A percentile compares a stretch with the other conserved stretches of the same genome.
Conservation (phyloP, 768 basidiomycete species). For the Pluteus cervinus region DNA sequence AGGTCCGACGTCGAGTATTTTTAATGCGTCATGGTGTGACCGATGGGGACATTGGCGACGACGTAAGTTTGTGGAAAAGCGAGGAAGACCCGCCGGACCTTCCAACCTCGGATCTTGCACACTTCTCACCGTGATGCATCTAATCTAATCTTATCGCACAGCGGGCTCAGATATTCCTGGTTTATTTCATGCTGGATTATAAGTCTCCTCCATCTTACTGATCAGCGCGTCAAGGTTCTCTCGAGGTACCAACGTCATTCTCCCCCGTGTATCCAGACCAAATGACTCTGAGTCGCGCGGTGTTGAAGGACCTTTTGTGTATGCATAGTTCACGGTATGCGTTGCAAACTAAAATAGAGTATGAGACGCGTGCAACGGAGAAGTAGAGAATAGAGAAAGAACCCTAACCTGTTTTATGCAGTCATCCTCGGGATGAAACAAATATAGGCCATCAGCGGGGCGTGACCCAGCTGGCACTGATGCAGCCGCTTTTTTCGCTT, state of each 20-base stretch:
- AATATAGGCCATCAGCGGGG: slow-evolving; percentile 49
- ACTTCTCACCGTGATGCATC: no score
- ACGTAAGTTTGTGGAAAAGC: no score
- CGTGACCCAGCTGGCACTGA: slow-evolving; percentile 17
- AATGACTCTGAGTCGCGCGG: slow-evolving; percentile 61
- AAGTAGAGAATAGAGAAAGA: no score
- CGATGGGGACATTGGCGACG: no score
- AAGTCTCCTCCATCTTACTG: slow-evolving; percentile 27
- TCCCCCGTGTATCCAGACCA: slow-evolving; percentile 63
- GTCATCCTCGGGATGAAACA: slow-evolving; percentile 87
- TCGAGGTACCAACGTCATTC: slow-evolving; percentile 57
- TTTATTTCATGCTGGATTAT: slow-evolving; percentile 10
- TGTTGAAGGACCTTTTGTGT: slow-evolving; percentile 41
- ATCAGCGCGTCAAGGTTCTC: slow-evolving; percentile 37
- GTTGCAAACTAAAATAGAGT: slow-evolving; percentile 34
- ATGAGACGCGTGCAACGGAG: slow-evolving; percentile 14
- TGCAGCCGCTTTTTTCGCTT: slow-evolving; percentile 26
- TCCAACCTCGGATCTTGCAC: no score
- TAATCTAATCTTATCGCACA: no score
- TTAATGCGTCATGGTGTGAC: no score
- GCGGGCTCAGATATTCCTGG: no score
- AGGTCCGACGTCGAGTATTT: no score
- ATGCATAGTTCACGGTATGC: slow-evolving; percentile 41
- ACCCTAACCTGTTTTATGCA: slow-evolving; percentile 65
- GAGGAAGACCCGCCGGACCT: no score